Evolutionary conservation across 2,329 filamentous ascomycete species (phyloP), one percentile per base, ranked within the genome.

Genomic region (Madurella mycetomatis): DNA sequence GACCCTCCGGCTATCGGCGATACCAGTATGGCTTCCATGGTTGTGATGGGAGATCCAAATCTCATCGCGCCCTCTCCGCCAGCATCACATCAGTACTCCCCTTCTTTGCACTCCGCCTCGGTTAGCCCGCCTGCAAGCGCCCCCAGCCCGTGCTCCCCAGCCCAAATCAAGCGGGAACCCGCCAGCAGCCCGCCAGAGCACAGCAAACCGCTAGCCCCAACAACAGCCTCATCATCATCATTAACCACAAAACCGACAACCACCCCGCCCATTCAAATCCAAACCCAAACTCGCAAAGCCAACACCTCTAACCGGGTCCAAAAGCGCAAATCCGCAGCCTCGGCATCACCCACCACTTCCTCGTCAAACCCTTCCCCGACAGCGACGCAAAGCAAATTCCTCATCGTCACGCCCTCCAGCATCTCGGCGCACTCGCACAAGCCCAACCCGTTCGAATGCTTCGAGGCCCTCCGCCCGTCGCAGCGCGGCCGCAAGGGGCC

Each of bases 401-500:
- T 9, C 46, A 7, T 52, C 54, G 16, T 16, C 40, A 9, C 46
- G 39, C 41, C 78, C 5, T 74, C 72, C 39, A 74, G 76, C 30
- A 79, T 81, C 65, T 74, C 71, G 57, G 74, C 76, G n/a, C 72
- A 76, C 48, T 71, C 72, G 16, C 76, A 76, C 45, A 75, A 73
- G 41, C 72, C 74, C 41, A 81, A 80, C 62, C 74, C 74, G 0
- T 82, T 75, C 55, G 79, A 82, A 54, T 81, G 78, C 60, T 78
- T 81, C 62, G 79, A 82, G 60, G 74, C 73, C 15, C 72, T 78
- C 69, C 72, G 76, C 19, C 73, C 75, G 5, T 77, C 77, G 8
- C 78, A 81, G 57, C 74, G 78, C 51, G 80, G 80, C 1, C 73
- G 80, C 49, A 83, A 83, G 62, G 80, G 80, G 0, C 79, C 80